Evolutionary conservation across 257 asterid genomes (phyloP).

Genomic region (Capsicum rhomboideum): DNA sequence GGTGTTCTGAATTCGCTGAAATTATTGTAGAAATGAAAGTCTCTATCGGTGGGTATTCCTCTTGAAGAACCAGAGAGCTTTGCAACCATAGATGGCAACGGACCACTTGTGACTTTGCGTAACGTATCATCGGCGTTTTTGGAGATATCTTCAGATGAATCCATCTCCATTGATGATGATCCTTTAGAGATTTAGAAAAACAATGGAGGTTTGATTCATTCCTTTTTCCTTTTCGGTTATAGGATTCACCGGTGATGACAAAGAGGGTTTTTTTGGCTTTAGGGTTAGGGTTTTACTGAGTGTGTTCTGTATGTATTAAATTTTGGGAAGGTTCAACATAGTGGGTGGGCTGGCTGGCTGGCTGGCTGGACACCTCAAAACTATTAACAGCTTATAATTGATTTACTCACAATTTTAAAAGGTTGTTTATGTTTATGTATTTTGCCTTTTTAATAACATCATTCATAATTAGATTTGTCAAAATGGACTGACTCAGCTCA

Average conservation of each 20-base stretch:
- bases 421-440: too few species aligned
- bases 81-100: constrained; percentile 42
- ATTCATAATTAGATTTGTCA: too few species aligned
- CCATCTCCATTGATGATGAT: constrained; percentile 42
- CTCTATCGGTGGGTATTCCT: constrained; percentile 57
- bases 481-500: too few species aligned
- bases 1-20: constrained; percentile 66
- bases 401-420: too few species aligned
- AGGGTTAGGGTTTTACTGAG: constrained; percentile 12
- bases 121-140: constrained; percentile 27
- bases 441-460: too few species aligned
- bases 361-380: background rate
- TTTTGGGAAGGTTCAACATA: background rate
- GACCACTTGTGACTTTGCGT: constrained; percentile 35
- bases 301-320: too few species aligned
- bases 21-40: constrained; percentile 84
- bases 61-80: constrained; percentile 82
- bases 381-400: too few species aligned
- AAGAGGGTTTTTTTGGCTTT: background rate
- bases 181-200: background rate
- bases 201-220: background rate
- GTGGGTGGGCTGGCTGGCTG: too few species aligned
- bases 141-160: constrained; percentile 32
- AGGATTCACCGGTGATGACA: background rate
- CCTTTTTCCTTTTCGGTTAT: background rate